Conservation (phyloP, 352 stramenopile species). For the Chrysophaeum taylorii region DNA sequence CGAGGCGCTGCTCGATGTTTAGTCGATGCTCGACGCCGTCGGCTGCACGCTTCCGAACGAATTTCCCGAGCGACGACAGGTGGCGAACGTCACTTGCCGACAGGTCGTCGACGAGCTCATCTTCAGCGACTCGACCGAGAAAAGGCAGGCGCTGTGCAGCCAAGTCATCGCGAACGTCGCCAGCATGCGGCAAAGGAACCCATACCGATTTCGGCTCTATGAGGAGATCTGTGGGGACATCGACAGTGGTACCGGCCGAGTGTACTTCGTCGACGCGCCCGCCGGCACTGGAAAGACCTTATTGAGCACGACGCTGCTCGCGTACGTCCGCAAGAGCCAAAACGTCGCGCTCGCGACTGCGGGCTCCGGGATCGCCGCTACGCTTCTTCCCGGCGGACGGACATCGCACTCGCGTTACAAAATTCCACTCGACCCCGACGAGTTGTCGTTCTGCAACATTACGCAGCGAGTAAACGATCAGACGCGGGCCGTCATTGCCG, state of each 20-base stretch:
- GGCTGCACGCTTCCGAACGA: too few species aligned
- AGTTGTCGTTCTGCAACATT: not conserved
- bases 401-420: not conserved
- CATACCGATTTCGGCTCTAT: too few species aligned
- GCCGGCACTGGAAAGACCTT: conserved; percentile 27
- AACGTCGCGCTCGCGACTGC: conserved; percentile 21
- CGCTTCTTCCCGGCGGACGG: conserved; percentile 12
- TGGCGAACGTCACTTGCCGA: too few species aligned
- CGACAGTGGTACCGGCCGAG: not conserved
- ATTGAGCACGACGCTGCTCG: conserved; percentile 16
- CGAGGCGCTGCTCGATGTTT: too few species aligned
- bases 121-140: too few species aligned
- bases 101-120: too few species aligned
- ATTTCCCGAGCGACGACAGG: too few species aligned
- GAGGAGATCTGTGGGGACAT: not conserved
- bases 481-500: conserved; percentile 4
- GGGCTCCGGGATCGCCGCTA: conserved; percentile 18
- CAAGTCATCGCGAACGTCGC: too few species aligned
- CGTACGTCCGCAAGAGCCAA: conserved; percentile 15
- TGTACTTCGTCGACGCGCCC: conserved; percentile 19
- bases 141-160: too few species aligned
- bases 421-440: not conserved
- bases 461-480: not conserved
- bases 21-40: too few species aligned
- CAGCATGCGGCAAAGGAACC: too few species aligned